Evolutionary conservation across 2,329 filamentous ascomycete genomes (phyloP).

Genomic region (Paracoccidioides lutzii): DNA sequence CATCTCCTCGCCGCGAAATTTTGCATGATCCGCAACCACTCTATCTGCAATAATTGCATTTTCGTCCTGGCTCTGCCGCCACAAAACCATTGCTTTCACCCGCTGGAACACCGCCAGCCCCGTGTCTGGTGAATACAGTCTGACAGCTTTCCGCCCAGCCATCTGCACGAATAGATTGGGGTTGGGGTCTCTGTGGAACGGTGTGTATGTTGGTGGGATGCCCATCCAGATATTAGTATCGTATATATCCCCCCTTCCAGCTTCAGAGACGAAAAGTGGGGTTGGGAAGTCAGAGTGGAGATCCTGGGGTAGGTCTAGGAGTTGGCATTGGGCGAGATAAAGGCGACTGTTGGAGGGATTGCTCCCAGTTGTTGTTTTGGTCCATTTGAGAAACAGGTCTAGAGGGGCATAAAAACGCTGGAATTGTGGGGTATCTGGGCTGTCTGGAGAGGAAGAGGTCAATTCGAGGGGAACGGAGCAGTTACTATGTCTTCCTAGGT

Average conservation of each 20-base stretch:
- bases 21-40: conserved; percentile 24
- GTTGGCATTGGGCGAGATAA: conserved; percentile 74
- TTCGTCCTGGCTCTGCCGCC: conserved; percentile 22
- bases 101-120: conserved; percentile 53
- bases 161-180: conserved; percentile 86
- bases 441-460: conserved; percentile 18
- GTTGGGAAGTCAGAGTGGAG: conserved; percentile 55
- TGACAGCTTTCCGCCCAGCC: conserved; percentile 55
- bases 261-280: conserved; percentile 48
- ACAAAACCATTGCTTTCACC: conserved; percentile 26
- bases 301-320: conserved; percentile 51
- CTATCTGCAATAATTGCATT: conserved; percentile 4
- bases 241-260: conserved; percentile 75
- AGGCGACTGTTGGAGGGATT: conserved; percentile 32
- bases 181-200: conserved; percentile 85
- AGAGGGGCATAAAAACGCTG: conserved; percentile 40
- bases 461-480: conserved; percentile 49
- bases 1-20: conserved; percentile 72
- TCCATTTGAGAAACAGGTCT: conserved; percentile 49
- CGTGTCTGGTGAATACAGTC: conserved; percentile 52
- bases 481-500: conserved; percentile 34
- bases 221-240: conserved; percentile 80
- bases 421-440: conserved; percentile 23
- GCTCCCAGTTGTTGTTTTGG: conserved; percentile 17
- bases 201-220: conserved; percentile 72